Conservation (phyloP, 345 rosid genomes). For the Murraya koenigii region DNA sequence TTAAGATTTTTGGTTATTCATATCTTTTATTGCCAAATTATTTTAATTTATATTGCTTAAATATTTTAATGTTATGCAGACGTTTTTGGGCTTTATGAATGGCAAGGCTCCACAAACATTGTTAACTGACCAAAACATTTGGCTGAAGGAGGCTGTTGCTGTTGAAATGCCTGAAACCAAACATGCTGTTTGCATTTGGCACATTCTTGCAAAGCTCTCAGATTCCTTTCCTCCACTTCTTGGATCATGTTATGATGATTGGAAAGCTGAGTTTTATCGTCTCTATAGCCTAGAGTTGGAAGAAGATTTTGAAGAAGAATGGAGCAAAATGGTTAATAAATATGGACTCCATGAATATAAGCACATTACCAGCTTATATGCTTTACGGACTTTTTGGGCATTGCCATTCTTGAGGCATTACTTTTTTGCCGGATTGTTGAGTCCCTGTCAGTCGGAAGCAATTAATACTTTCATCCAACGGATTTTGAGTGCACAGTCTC, state of each 20-base stretch:
- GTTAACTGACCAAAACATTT: constrained; percentile 53
- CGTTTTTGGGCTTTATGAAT: constrained; percentile 52
- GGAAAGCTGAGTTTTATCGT: constrained; percentile 48
- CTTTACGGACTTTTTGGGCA: constrained; percentile 51
- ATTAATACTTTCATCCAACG: constrained; percentile 39
- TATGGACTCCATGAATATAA: constrained; percentile 48
- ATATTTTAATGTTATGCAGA: constrained; percentile 29
- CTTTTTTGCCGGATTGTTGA: constrained; percentile 51
- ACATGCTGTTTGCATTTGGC: constrained; percentile 56
- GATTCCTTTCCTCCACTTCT: constrained; percentile 52
- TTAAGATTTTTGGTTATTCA: background rate
- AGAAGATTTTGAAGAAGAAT: constrained; percentile 49
- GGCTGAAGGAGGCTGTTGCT: constrained; percentile 56
- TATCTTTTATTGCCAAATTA: background rate
- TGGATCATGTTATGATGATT: constrained; percentile 47
- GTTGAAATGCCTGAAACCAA: constrained; percentile 46
- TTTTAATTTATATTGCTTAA: background rate
- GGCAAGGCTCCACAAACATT: constrained; percentile 55
- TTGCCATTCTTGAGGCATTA: constrained; percentile 50
- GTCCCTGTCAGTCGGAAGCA: constrained; percentile 35
- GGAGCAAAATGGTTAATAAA: constrained; percentile 47
- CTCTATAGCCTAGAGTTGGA: constrained; percentile 35
- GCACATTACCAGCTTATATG: constrained; percentile 49
- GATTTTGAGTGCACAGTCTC: constrained; percentile 43
- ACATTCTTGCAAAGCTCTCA: constrained; percentile 46